Base-by-base conservation (phyloP, 306 rosid species). In the Trichosanthes truncata region DNA sequence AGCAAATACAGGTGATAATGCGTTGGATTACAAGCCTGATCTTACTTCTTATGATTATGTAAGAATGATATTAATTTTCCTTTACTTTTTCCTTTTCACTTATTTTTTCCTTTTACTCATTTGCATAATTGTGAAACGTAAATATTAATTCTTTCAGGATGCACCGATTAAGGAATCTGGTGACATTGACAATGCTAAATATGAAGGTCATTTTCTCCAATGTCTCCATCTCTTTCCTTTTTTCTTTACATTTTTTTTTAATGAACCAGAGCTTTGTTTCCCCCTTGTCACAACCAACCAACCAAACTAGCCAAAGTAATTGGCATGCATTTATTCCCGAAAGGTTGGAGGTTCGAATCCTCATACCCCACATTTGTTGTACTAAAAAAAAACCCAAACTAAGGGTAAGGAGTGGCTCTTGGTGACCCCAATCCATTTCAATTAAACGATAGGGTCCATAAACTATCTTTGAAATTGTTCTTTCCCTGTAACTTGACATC, bases 1-100 rank as follows among this genome's bases (percentile, higher is more conserved):
- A 67, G 98, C 98, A 35, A 95, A 92, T 84, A 83, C 92, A 35
- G 96, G 96, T 77, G 74, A 15, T 52, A 61, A 74, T 20, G 97
- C 87, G 85, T 80, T 88, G 77, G 91, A 90, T 81, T 95, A 88
- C 91, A 81, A 88, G 83, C 87, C 97, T 40, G 98, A 95, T 80
- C 91, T 95, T 77, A 95, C 98, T 77, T 95, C 98, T 48, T 95
- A 92, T 43, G 97, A 92, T 87, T 95, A 95, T 84, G 98, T 95
- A 69, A 85, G 92, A 73, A 87, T 49, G 76, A 76, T 76, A 77
- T 78, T 49, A 61, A 14, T 57, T 6, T 59, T 55, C 25, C 23
- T 52, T 53, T 53, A 21, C 73, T 33, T 8, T 51, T 38, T 77
- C 40, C 25, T 56, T 29, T 31, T 9, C 68, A 62, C n/a, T 48